Evolutionary conservation across 495 filamentous ascomycete species (phyloP), one percentile per base, ranked within the genome.

Genomic region (Baudoinia panamericana): DNA sequence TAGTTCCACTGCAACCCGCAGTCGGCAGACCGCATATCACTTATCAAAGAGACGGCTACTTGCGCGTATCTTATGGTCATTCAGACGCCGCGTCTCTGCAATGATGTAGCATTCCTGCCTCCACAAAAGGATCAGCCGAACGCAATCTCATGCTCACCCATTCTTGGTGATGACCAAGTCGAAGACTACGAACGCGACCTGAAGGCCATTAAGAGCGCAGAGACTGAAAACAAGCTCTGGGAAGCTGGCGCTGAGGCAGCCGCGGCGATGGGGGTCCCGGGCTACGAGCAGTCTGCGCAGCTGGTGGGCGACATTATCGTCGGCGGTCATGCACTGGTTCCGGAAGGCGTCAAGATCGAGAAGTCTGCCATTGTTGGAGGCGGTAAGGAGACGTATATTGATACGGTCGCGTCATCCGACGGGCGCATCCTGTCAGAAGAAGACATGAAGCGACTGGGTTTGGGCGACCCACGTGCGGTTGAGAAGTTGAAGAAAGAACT

Each of bases 51-150:
- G 56, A 70, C 93, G 4, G 79, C 78, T 7, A 95, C 85, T 7
- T 97, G 90, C 62, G 78, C 83, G 17, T 97, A 97, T 49, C 63
- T 95, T 29, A 93, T 97, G 84, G 74, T 93, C 1, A 75, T 97
- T 36, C 81, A 95, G 56, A 97, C 90, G 0, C 84, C 90, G 2
- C 75, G 88, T 1, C 74, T 97, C 30, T 97, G 90, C 60, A 78
- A 82, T 55, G 90, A 97, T 48, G 76, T 86, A 17, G 87, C 88
- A 5, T 97, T 97, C 60, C 67, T 83, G 27, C 86, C 88, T 7
- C 84, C 86, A 1, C 79, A 85, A 42, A 75, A 83, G 37, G 80
- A 79, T 43, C 75, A 76, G 38, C 76, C 84, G 5, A 75, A 93
- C 54, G 55, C 71, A 2, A 84, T 97, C 24, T 72, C 73, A 42